phyloP scores from a whole-genome alignment of 164 flowering plant species.

The Umbellularia californica region DNA sequence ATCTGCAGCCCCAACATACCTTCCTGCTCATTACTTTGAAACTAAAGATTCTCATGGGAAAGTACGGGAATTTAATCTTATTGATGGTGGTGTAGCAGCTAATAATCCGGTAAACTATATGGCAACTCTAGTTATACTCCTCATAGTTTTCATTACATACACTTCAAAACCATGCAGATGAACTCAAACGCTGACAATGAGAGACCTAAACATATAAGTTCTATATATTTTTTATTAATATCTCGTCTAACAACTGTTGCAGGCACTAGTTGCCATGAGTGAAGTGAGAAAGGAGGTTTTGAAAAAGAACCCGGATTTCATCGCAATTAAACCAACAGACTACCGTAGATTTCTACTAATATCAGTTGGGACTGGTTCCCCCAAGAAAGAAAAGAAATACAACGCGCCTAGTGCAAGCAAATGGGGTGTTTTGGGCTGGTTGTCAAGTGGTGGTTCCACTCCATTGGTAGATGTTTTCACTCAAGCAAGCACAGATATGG shows the following conservation, averaged over 20 bases:
- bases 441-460: slow-evolving; percentile 17
- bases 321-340: slow-evolving; percentile 35
- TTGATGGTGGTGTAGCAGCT: slow-evolving; percentile 62
- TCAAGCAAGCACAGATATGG: slow-evolving; percentile 40
- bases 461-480: slow-evolving; percentile 34
- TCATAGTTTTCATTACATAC: not conserved
- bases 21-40: slow-evolving; percentile 48
- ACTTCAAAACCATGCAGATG: not conserved
- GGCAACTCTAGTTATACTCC: not conserved
- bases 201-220: no score
- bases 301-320: slow-evolving; percentile 30
- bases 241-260: not conserved
- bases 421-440: slow-evolving; percentile 55
- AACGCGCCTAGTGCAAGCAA: slow-evolving; percentile 35
- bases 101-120: slow-evolving; percentile 48
- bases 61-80: slow-evolving; percentile 41
- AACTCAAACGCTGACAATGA: no score
- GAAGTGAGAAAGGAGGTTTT: slow-evolving; percentile 43
- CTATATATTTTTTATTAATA: not conserved
- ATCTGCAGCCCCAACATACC: slow-evolving; percentile 61
- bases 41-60: slow-evolving; percentile 26
- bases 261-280: slow-evolving; percentile 50
- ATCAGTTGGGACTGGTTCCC: slow-evolving; percentile 55
- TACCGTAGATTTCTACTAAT: slow-evolving; percentile 42
- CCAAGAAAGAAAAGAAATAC: slow-evolving; percentile 31